A percentile compares a stretch with the other conserved stretches of the same genome.
phyloP scores from a whole-genome alignment of 257 asterid species.

The Nyctanthes arbortristis region DNA sequence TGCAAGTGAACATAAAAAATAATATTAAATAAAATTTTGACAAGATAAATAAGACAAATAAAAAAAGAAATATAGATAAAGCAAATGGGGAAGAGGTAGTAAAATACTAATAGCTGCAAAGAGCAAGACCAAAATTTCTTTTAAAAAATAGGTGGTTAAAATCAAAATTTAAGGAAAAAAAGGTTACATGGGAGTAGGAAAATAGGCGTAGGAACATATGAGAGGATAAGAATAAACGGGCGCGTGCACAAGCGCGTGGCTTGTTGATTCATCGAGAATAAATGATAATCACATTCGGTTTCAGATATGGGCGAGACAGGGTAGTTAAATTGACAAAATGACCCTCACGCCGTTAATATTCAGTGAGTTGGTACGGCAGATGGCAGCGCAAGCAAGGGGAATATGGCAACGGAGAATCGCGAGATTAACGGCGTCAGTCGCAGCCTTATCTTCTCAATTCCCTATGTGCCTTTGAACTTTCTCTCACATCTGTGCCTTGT shows the following conservation, averaged over 20 bases:
- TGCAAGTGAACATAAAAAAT: too few species aligned
- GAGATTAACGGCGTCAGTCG: constrained; percentile 26
- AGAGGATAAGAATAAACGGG: not conserved
- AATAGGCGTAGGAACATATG: too few species aligned
- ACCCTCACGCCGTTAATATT: constrained; percentile 30
- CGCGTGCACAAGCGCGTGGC: constrained; percentile 9
- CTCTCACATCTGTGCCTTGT: constrained; percentile 7
- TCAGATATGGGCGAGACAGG: constrained; percentile 37
- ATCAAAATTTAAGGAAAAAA: too few species aligned
- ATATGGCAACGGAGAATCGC: not conserved
- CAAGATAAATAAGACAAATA: too few species aligned
- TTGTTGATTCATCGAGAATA: not conserved
- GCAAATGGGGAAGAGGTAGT: too few species aligned
- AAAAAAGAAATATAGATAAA: too few species aligned
- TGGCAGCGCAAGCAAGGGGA: not conserved
- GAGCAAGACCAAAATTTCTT: too few species aligned
- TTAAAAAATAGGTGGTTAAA: too few species aligned
- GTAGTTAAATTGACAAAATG: constrained; percentile 36
- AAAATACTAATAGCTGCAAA: too few species aligned
- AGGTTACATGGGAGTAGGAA: too few species aligned
- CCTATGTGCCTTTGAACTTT: constrained; percentile 21
- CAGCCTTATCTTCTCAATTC: constrained; percentile 44
- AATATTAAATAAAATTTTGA: too few species aligned
- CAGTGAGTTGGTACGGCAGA: constrained; percentile 23
- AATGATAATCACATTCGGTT: constrained; percentile 26